A percentile compares a stretch with the other conserved stretches of the same genome.
Evolutionary conservation across 768 basidiomycete genomes (phyloP).

Genomic region (Udeniomyces megalosporus): DNA sequence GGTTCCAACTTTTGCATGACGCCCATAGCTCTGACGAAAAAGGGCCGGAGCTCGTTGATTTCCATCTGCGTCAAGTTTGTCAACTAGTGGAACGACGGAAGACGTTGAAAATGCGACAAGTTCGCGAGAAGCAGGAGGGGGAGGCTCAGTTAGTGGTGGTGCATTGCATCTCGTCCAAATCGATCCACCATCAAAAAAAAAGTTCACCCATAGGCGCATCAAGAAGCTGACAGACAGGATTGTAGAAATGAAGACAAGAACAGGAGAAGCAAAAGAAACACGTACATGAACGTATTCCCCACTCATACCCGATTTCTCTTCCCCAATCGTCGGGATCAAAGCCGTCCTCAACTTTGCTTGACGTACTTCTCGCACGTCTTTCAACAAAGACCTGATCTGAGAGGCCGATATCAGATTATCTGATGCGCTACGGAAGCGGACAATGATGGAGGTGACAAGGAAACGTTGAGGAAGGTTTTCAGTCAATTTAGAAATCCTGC

Average conservation of each 20-base stretch:
- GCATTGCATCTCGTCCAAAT: no score
- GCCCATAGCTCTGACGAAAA: slow-evolving; percentile 69
- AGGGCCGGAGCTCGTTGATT: slow-evolving; percentile 82
- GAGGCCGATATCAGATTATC: slow-evolving; percentile 80
- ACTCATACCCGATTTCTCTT: slow-evolving; percentile 41
- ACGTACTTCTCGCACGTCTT: slow-evolving; percentile 87
- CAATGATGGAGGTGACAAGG: background rate
- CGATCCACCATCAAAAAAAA: no score
- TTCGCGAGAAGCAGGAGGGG: background rate
- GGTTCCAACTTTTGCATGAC: slow-evolving; percentile 43
- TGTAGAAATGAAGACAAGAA: background rate
- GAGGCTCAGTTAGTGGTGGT: no score
- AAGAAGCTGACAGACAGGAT: background rate
- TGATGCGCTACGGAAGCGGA: slow-evolving; percentile 45
- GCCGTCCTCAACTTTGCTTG: slow-evolving; percentile 87
- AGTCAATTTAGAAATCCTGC: no score
- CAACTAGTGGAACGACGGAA: no score
- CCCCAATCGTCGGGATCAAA: slow-evolving; percentile 31
- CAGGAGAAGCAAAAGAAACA: background rate
- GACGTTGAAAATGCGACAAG: no score
- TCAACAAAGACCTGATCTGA: slow-evolving; percentile 64
- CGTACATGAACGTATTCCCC: slow-evolving; percentile 64
- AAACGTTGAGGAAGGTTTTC: no score
- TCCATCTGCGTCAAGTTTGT: slow-evolving; percentile 78
- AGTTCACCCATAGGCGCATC: no score